Percentiles rank a stretch among this genome's conserved stretches.
These are phyloP conservation scores for Noccaea caerulescens DNA, from an alignment of 345 rosid genomes.

Conservation along the genomic window DNA sequence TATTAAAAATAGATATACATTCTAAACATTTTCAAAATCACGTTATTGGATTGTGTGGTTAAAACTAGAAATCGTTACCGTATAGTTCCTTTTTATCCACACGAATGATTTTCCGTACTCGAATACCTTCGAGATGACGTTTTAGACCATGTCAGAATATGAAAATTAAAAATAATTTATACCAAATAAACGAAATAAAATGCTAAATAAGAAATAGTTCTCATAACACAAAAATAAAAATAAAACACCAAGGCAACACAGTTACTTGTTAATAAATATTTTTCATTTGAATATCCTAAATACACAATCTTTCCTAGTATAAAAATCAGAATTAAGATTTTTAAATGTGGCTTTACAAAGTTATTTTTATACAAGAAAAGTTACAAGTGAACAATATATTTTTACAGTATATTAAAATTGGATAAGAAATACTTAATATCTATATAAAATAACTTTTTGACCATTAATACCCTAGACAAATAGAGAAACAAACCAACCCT, in stretches of 20 bases:
- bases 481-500: background rate
- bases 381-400: too few relatives aligned
- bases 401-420: too few relatives aligned
- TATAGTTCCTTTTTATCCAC: slow-evolving; percentile 22
- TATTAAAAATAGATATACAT: background rate
- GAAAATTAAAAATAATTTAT: background rate
- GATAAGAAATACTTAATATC: background rate
- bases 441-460: background rate
- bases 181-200: background rate
- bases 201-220: background rate
- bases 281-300: too few relatives aligned
- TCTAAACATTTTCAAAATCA: slow-evolving; percentile 23
- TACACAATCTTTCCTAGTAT: too few relatives aligned
- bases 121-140: slow-evolving; percentile 18
- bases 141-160: slow-evolving; percentile 22
- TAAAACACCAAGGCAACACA: too few relatives aligned
- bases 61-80: slow-evolving; percentile 19
- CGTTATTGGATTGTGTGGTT: slow-evolving; percentile 15
- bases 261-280: too few relatives aligned
- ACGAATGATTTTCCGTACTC: slow-evolving; percentile 21
- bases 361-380: too few relatives aligned
- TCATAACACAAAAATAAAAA: too few relatives aligned
- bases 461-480: background rate
- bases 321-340: too few relatives aligned
- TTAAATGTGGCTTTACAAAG: too few relatives aligned